phyloP scores from a whole-genome alignment of 805 yeast genomes.

The Wickerhamomyces alni region DNA sequence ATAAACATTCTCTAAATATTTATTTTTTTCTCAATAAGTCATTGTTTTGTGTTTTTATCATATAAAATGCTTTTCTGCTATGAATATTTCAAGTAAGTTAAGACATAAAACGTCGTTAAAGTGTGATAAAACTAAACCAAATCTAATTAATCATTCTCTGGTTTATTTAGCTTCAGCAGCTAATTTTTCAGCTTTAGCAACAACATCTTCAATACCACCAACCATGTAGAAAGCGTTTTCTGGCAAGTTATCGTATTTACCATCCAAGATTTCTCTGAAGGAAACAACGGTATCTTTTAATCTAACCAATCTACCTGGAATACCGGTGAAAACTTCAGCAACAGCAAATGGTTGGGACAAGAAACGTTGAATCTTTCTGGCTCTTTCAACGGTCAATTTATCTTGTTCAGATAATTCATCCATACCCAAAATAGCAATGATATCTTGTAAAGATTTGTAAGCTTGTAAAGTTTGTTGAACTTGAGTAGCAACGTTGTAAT shows the following conservation, averaged over 20 bases:
- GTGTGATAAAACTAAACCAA: constrained; percentile 5
- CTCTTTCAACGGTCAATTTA: constrained; percentile 99
- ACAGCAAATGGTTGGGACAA: constrained; percentile 99
- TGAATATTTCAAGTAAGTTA: constrained; percentile 1
- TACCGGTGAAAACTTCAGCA: constrained; percentile 99
- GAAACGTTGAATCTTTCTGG: constrained; percentile 99
- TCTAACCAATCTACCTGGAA: constrained; percentile 95
- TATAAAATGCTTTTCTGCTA: constrained; percentile 1
- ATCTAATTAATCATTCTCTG: neutral
- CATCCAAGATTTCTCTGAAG: constrained; percentile 95
- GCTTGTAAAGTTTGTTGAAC: constrained; percentile 99
- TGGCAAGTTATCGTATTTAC: constrained; percentile 98
- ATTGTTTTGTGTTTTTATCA: constrained; percentile 1
- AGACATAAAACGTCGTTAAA: constrained; percentile 4
- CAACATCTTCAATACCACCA: constrained; percentile 98
- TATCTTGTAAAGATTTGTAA: constrained; percentile 99
- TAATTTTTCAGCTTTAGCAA: constrained; percentile 98
- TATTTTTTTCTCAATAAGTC: constrained; percentile 4
- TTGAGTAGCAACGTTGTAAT: constrained; percentile 88
- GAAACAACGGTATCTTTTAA: constrained; percentile 91
- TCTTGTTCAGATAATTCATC: constrained; percentile 98
- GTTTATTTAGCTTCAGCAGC: constrained; percentile 81
- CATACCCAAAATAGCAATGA: constrained; percentile 99
- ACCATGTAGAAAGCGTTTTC: constrained; percentile 99
- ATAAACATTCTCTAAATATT: constrained; percentile 16